Percentiles rank a stretch among this genome's conserved stretches.
Conservation (phyloP, 176 grass and related monocot species). For the Puccinellia tenuiflora region DNA sequence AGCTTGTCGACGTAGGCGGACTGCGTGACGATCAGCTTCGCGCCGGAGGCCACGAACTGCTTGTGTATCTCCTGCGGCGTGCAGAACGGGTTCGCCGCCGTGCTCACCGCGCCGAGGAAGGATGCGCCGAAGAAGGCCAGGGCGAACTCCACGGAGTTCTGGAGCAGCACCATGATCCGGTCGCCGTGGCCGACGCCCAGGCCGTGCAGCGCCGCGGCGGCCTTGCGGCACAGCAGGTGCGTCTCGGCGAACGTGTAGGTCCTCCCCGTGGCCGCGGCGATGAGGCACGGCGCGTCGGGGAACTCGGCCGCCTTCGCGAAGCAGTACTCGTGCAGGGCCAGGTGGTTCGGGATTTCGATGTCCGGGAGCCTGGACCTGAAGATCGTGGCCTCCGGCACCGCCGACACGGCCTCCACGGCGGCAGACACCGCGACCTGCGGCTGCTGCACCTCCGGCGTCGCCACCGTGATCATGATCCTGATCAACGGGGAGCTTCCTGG, state of each 20-base stretch:
- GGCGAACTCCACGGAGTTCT: slow-evolving; percentile 68
- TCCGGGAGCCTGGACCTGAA: slow-evolving; percentile 81
- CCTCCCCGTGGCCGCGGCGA: slow-evolving; percentile 45
- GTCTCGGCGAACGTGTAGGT: slow-evolving; percentile 63
- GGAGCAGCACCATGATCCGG: slow-evolving; percentile 64
- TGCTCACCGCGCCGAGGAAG: slow-evolving; percentile 60
- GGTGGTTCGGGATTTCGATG: slow-evolving; percentile 58
- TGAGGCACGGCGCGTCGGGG: slow-evolving; percentile 61
- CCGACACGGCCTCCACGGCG: background rate
- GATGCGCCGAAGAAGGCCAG: slow-evolving; percentile 64
- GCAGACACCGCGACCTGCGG: background rate
- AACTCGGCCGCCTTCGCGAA: slow-evolving; percentile 45
- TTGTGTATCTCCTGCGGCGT: slow-evolving; percentile 74
- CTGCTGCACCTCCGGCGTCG: slow-evolving; percentile 25
- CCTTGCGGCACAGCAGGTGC: slow-evolving; percentile 42
- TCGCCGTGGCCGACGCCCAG: slow-evolving; percentile 52
- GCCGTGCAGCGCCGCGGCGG: slow-evolving; percentile 36
- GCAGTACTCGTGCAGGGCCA: slow-evolving; percentile 78
- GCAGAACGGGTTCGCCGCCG: slow-evolving; percentile 66
- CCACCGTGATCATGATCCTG: slow-evolving; percentile 41
- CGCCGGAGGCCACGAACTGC: slow-evolving; percentile 50
- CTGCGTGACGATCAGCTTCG: slow-evolving; percentile 51
- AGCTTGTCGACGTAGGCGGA: slow-evolving; percentile 63
- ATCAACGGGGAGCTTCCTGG: background rate
- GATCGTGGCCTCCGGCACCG: slow-evolving; percentile 24